These are phyloP conservation scores for Beauveria asiatica DNA, from an alignment of 2,329 filamentous ascomycete genomes.

Conservation along the genomic window DNA sequence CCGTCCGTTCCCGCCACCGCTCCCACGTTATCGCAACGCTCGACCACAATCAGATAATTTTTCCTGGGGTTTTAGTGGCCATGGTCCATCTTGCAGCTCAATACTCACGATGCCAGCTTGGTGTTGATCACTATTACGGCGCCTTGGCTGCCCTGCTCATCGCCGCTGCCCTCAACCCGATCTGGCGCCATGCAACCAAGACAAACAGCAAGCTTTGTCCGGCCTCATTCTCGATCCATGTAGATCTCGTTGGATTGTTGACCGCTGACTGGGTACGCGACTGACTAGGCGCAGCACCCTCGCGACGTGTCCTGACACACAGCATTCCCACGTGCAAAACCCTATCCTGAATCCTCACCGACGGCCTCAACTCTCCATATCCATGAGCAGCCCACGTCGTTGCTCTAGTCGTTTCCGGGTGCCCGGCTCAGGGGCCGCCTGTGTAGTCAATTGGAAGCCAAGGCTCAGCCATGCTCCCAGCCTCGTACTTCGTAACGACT, in stretches of 20 bases:
- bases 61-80: conserved; percentile 25
- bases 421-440: conserved; percentile 1
- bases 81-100: neutral
- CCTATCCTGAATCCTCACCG: neutral
- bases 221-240: neutral
- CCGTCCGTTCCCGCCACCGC: neutral
- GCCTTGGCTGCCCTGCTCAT: neutral
- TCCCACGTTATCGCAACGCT: neutral
- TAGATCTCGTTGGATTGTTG: neutral
- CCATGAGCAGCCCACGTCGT: neutral
- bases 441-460: neutral
- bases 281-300: neutral
- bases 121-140: neutral
- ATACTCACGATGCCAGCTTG: neutral
- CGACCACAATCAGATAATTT: conserved; percentile 18
- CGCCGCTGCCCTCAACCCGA: neutral
- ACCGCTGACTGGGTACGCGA: neutral
- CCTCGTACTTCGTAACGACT: too few species aligned
- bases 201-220: neutral
- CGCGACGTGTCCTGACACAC: neutral
- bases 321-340: neutral
- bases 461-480: neutral
- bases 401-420: conserved; percentile 2
- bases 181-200: neutral
- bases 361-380: neutral